phyloP scores from a whole-genome alignment of 2,329 filamentous ascomycete species.

The Knufia petricola region DNA sequence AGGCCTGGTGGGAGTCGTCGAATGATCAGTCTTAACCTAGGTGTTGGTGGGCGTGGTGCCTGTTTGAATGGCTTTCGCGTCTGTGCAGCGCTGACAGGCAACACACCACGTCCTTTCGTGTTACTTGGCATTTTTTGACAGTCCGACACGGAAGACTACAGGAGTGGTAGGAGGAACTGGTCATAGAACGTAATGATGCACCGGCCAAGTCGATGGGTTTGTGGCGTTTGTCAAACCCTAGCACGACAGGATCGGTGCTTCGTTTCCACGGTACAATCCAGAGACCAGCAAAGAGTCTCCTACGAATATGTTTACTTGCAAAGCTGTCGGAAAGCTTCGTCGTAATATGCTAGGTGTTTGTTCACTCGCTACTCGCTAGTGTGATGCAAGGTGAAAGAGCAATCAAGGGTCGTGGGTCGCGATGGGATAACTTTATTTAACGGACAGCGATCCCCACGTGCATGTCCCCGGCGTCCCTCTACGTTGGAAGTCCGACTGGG shows the following conservation, averaged over 20 bases:
- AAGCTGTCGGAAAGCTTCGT: too few relatives aligned
- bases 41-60: constrained; percentile 36
- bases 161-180: background rate
- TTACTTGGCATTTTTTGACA: background rate
- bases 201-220: background rate
- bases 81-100: constrained; percentile 41
- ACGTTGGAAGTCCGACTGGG: too few relatives aligned
- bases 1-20: constrained; percentile 78
- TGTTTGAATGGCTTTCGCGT: constrained; percentile 37
- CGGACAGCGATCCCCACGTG: too few relatives aligned
- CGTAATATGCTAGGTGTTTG: too few relatives aligned
- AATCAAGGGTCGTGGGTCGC: too few relatives aligned
- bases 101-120: constrained; percentile 38
- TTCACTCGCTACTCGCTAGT: too few relatives aligned
- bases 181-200: background rate
- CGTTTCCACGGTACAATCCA: background rate
- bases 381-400: too few relatives aligned
- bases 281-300: background rate
- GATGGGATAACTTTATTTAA: too few relatives aligned
- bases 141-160: background rate
- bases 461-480: too few relatives aligned
- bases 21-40: constrained; percentile 74
- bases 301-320: too few relatives aligned
- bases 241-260: background rate
- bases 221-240: background rate